phyloP scores from a whole-genome alignment of 2,329 filamentous ascomycete genomes.

The Microascus cirrosus region DNA sequence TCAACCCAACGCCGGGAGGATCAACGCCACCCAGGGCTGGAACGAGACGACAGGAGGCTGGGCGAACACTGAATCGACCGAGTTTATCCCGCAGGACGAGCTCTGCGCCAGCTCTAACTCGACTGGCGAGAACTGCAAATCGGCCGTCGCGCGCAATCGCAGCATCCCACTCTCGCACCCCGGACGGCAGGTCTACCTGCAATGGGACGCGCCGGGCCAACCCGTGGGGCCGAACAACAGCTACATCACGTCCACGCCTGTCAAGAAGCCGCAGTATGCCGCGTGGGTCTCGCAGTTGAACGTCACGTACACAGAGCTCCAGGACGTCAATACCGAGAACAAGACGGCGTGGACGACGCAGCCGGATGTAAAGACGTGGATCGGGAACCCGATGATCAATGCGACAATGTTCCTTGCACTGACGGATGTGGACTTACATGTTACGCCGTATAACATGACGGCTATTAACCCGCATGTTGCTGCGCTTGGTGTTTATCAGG shows the following conservation, averaged over 20 bases:
- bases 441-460: constrained; percentile 68
- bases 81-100: constrained; percentile 28
- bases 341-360: constrained; percentile 59
- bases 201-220: constrained; percentile 61
- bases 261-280: constrained; percentile 52
- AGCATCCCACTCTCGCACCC: constrained; percentile 62
- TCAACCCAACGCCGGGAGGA: constrained; percentile 62
- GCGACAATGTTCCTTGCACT: constrained; percentile 71
- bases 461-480: constrained; percentile 67
- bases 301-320: constrained; percentile 55
- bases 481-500: constrained; percentile 66
- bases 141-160: constrained; percentile 58
- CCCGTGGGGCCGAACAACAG: constrained; percentile 70
- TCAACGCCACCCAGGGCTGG: constrained; percentile 48
- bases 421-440: constrained; percentile 54
- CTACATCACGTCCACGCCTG: constrained; percentile 57
- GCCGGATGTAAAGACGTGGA: constrained; percentile 57
- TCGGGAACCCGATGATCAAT: constrained; percentile 59
- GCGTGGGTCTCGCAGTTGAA: constrained; percentile 72
- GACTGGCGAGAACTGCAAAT: constrained; percentile 38
- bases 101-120: constrained; percentile 46
- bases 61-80: constrained; percentile 41
- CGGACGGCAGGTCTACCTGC: constrained; percentile 58
- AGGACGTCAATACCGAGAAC: constrained; percentile 31
- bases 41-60: constrained; percentile 55